phyloP scores from a whole-genome alignment of 1,284 basidiomycete genomes.

The Irpex rosettiformis region DNA sequence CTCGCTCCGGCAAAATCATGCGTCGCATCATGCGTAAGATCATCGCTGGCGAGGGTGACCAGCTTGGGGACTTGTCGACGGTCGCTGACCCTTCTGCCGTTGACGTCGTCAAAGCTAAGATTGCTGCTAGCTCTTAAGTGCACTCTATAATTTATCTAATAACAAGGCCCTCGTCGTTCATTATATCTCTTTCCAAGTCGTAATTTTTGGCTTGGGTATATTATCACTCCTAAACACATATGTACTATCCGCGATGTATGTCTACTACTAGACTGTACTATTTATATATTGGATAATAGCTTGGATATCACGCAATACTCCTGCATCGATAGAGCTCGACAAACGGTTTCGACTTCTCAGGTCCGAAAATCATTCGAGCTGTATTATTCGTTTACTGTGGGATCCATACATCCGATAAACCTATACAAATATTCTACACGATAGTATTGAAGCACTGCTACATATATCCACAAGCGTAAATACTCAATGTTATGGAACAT shows the following conservation, averaged over 20 bases:
- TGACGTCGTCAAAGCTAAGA: conserved; percentile 77
- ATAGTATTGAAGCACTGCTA: too few relatives aligned
- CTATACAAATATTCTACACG: too few relatives aligned
- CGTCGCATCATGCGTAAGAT: conserved; percentile 94
- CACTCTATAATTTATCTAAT: neutral
- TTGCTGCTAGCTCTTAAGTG: conserved; percentile 33
- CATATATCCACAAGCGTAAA: too few relatives aligned
- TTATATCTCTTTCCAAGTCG: conserved; percentile 23
- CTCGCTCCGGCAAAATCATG: conserved; percentile 95
- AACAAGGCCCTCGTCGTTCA: neutral
- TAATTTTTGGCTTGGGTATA: conserved; percentile 38
- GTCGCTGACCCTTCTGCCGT: conserved; percentile 83
- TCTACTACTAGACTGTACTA: neutral
- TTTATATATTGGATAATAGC: neutral
- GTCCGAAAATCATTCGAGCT: too few relatives aligned
- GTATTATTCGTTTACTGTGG: too few relatives aligned
- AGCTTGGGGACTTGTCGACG: conserved; percentile 90
- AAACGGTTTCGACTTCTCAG: too few relatives aligned
- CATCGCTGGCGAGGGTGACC: conserved; percentile 89
- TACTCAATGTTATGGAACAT: neutral
- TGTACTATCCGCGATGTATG: neutral
- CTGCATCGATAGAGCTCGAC: neutral
- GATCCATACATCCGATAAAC: too few relatives aligned
- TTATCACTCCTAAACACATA: neutral
- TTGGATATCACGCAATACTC: neutral